phyloP scores from a whole-genome alignment of 768 basidiomycete genomes.

The Naematelia encephala region DNA sequence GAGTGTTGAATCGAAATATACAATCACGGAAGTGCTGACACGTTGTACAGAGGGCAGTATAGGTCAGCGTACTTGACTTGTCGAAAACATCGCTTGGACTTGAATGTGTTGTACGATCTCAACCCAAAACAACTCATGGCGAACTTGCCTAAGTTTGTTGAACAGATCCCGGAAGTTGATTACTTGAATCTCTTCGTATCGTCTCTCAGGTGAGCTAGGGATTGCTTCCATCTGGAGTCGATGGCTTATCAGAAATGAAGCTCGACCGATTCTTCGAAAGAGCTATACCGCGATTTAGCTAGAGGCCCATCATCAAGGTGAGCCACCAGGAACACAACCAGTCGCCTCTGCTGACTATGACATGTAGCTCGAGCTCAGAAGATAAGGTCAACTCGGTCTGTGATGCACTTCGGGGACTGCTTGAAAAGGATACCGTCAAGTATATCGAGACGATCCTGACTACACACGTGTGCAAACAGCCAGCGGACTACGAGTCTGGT shows the following conservation, averaged over 20 bases:
- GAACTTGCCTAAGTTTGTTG: constrained; percentile 65
- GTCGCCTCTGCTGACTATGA: not conserved
- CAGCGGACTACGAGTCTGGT: constrained; percentile 84
- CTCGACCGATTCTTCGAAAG: constrained; percentile 34
- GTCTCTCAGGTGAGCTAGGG: constrained; percentile 63
- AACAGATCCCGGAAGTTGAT: constrained; percentile 85
- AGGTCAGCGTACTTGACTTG: constrained; percentile 85
- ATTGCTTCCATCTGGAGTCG: not conserved
- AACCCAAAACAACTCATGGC: constrained; percentile 65
- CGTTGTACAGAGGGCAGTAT: constrained; percentile 66
- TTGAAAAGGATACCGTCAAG: constrained; percentile 69
- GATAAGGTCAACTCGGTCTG: constrained; percentile 65
- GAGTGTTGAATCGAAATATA: constrained; percentile 48
- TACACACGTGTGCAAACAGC: constrained; percentile 84
- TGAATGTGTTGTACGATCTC: constrained; percentile 82
- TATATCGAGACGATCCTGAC: constrained; percentile 91
- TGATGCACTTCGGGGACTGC: constrained; percentile 67
- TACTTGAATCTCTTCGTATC: constrained; percentile 89
- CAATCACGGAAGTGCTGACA: constrained; percentile 9
- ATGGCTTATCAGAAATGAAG: not conserved
- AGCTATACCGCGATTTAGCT: constrained; percentile 40
- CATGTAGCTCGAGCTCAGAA: not conserved
- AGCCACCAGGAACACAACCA: too few species aligned
- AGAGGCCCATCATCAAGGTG: constrained; percentile 3
- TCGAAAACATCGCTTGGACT: constrained; percentile 87